Base-by-base conservation (phyloP, 1,139 yeast species). In the Arxiozyma bovina region DNA sequence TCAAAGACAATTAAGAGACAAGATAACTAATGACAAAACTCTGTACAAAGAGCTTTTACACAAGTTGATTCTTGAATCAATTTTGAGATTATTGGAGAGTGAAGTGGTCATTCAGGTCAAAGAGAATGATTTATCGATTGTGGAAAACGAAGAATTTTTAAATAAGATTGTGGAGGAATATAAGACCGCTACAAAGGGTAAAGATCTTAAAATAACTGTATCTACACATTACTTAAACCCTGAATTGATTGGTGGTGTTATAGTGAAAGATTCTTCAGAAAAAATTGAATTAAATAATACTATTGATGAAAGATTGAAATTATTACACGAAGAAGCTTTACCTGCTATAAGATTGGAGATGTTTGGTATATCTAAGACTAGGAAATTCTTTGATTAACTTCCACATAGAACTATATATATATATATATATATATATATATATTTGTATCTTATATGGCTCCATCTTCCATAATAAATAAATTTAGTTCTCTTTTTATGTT, bases 201-300 rank as follows among this genome's bases (percentile, higher is more conserved):
- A 75, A 53, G 89, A 82, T 65, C 81, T 83, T 69, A 78, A 77
- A 52, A 78, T 80, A 68, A 73, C 87, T 38, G 77, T 89, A 57
- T 81, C 81, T 62, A 87, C 85, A 8, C 69, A 77, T 48, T 81
- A 71, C 69, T 78, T 90, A 69, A 75, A 76, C 60, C 77, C 81
- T 54, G 85, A 82, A 59, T 74, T 75, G 58, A 83, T 94, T 51
- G 99, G 99, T 59, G 99, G 99, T 66, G 89, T 84, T 53, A 72
- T 89, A 53, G 78, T 89, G 52, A 71, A 79, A 57, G 87, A 86
- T 68, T 79, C 79, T 47, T 70, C 80, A 42, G 96, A 96, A 55
- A 89, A 87, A 74, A 91, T 94, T 63, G 91, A 85, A 64, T 89
- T 93, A 56, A 78, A 88, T 74, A 93, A 93, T 76, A 91, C 99